Conservation (phyloP, 2,329 filamentous ascomycete genomes). For the Cercospora sojina region DNA sequence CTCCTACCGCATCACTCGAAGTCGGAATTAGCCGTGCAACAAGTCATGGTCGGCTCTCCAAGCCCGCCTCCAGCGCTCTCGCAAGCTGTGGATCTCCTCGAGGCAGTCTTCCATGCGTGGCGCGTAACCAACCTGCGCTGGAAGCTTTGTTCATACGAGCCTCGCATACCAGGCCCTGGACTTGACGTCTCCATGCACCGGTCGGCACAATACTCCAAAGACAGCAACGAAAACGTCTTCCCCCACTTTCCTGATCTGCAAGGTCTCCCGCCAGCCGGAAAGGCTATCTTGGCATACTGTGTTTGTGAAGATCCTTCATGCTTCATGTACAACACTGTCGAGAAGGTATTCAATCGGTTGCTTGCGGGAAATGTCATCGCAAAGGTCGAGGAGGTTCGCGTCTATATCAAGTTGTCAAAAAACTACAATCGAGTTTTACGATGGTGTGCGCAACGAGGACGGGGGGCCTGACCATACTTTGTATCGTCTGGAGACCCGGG, state of each 20-base stretch:
- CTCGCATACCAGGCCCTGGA: not conserved
- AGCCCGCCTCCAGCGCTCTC: not conserved
- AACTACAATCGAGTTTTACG: not conserved
- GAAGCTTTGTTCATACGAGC: not conserved
- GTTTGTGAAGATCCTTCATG: not conserved
- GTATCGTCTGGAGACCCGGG: not conserved
- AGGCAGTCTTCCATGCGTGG: conserved; percentile 4
- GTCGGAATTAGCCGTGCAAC: not conserved
- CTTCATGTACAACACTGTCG: not conserved
- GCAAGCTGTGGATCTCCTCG: not conserved
- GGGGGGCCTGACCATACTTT: not conserved
- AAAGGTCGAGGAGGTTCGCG: not conserved
- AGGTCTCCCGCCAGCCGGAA: not conserved
- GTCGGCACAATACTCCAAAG: not conserved
- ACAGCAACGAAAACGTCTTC: not conserved
- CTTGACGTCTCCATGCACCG: not conserved
- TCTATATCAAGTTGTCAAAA: not conserved
- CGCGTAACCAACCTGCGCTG: not conserved
- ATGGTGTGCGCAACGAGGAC: not conserved
- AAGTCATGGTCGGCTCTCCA: not conserved
- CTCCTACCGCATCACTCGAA: no score
- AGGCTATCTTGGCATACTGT: not conserved
- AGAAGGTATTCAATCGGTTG: not conserved
- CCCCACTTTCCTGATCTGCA: not conserved
- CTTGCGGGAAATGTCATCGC: not conserved